Base-by-base conservation (phyloP, 805 yeast genomes). In the Saccharomycopsis fibuligera region DNA sequence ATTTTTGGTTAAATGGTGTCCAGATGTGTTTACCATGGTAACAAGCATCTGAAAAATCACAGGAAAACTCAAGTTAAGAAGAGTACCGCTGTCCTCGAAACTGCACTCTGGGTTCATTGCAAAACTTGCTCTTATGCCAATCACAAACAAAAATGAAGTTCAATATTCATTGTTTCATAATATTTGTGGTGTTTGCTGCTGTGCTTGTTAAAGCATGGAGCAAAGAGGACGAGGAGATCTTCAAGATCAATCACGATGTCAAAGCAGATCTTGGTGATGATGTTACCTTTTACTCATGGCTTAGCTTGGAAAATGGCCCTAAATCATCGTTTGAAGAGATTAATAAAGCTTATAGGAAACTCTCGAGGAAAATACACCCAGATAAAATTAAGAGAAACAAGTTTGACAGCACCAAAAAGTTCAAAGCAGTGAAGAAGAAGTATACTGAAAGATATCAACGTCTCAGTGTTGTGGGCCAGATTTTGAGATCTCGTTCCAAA, bases 281-380 rank as follows among this genome's bases (percentile, higher is more conserved):
- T 21, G 68, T 74, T 35, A 72, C 83, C 35, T 83, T 88, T 61
- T 88, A 88, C 69, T 69, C 78, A 49, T 82, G 86, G 80, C 63
- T 83, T 42, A 74, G 73, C 10, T 62, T 83, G 24, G 63, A 70
- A 5, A 31, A 48, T 36, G 58, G 64, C n/a, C 49, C 64, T 4
- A 66, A 69, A 29, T 68, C 83, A 1, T 63, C 74, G 0, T 60
- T 67, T 35, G 76, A 76, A 35, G 81, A 81, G 53, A 78, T 85
- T 44, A 69, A 69, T 47, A 78, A 76, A 56, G 83, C 85, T 21
- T 83, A 85, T 67, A 79, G 86, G 60, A 82, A 78, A 57, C 61
- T 83, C 29, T 81, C 96, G 2, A 72, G 83, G 45, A 72, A 70
- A 54, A 71, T 84, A 56, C 99, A 91, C 61, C 99, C 99, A 0